Evolutionary conservation across 495 filamentous ascomycete species (phyloP), one percentile per base, ranked within the genome.

Genomic region (Daldinia decipiens): DNA sequence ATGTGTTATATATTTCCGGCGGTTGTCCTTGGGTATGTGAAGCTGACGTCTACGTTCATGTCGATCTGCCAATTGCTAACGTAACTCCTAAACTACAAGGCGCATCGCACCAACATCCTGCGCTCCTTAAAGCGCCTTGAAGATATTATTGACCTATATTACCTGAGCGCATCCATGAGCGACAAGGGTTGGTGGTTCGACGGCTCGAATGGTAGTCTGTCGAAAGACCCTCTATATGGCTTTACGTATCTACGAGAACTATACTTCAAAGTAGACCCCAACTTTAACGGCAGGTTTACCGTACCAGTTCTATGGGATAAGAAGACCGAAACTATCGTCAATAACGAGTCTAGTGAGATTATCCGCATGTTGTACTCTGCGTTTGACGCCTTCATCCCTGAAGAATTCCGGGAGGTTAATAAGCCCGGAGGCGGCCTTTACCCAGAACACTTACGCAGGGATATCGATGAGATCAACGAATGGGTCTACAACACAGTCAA

Each of bases 401-500:
- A 85, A 47, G 62, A 86, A 65, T 87, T 85, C 78, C 85, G 87
- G 39, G 85, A 87, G 34, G 71, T 90, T 1, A 88, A 89, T 69
- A 68, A 73, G 5, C 70, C 71, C 5, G 74, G 74, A 32, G 76
- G 74, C 39, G 77, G 78, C 12, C 85, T 91, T 43, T 90, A 89
- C 74, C 92, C 92, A 0, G 65, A 80, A 32, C 68, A 83, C 1
- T 80, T 94, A 19, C 82, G 81, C 26, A 59, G 77, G 52, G 76
- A 90, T 19, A 95, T 97, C 75, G 92, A 97, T 66, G 82, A 84
- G 50, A 80, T 89, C 61, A 95, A 95, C 76, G 87, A 88, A 32
- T 96, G 93, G 93, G 89, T 90, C 64, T 95, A 95, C 79, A 85
- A 92, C 72, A 87, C 91, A 65, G 83, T 97, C 76, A 97, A 97